phyloP scores from a whole-genome alignment of 2,329 filamentous ascomycete species.

The Cercospora canescens region DNA sequence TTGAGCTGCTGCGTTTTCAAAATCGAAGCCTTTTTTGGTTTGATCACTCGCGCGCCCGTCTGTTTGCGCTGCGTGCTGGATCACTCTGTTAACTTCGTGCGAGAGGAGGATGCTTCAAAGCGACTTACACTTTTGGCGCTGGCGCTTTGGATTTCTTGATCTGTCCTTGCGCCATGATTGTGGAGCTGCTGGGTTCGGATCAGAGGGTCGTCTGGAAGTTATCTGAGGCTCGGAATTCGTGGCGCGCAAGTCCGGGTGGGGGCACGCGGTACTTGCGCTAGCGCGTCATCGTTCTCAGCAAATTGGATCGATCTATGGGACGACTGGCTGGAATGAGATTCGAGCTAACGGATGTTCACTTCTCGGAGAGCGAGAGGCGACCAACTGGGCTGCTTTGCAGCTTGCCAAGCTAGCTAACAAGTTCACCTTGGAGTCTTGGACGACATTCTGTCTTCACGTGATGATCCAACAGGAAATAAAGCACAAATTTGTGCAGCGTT shows the following conservation, averaged over 20 bases:
- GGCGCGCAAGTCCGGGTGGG: not conserved
- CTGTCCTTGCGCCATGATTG: slow-evolving; percentile 33
- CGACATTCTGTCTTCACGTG: too few species aligned
- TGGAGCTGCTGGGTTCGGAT: not conserved
- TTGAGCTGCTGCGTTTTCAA: slow-evolving; percentile 63
- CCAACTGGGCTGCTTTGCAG: not conserved
- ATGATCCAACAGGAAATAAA: too few species aligned
- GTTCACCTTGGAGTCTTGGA: too few species aligned
- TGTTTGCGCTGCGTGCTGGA: slow-evolving; percentile 35
- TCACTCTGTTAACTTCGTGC: not conserved
- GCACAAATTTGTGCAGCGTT: too few species aligned
- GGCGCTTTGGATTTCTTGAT: slow-evolving; percentile 33
- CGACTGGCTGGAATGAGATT: not conserved
- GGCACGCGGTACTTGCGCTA: not conserved
- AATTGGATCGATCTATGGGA: not conserved
- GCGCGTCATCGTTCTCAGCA: not conserved
- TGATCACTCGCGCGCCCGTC: slow-evolving; percentile 60
- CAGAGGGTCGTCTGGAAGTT: not conserved
- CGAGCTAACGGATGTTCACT: not conserved
- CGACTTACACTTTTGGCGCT: slow-evolving; percentile 26
- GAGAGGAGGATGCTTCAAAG: not conserved
- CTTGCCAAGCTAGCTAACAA: too few species aligned
- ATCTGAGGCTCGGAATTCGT: not conserved
- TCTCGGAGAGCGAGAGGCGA: not conserved
- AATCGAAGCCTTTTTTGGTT: slow-evolving; percentile 64